Conservation (phyloP, 1,284 basidiomycete species). For the Ceratobasidium sp. region DNA sequence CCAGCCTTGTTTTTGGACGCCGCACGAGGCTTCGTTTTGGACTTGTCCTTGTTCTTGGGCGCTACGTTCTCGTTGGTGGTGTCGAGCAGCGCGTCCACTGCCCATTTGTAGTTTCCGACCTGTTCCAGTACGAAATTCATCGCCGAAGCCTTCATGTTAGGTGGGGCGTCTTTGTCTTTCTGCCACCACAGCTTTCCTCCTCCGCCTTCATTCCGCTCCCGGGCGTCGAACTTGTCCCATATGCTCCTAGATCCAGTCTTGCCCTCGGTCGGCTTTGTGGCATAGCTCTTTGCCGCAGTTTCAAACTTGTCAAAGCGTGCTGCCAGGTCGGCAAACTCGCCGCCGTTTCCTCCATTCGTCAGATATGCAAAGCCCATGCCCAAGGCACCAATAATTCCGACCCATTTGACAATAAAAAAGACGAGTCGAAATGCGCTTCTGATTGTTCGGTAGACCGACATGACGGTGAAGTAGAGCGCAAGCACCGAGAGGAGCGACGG, state of each 20-base stretch:
- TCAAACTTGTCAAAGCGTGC: slow-evolving; percentile 22
- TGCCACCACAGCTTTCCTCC: slow-evolving; percentile 31
- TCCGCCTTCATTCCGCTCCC: background rate
- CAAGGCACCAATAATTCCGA: slow-evolving; percentile 17
- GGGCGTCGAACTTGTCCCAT: slow-evolving; percentile 31
- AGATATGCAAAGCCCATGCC: slow-evolving; percentile 18
- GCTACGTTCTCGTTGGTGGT: slow-evolving; percentile 3
- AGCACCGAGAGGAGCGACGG: slow-evolving; percentile 37
- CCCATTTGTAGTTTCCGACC: slow-evolving; percentile 28
- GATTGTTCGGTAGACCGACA: slow-evolving; percentile 40
- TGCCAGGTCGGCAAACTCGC: slow-evolving; percentile 9
- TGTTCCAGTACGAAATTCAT: slow-evolving; percentile 20
- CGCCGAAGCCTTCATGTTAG: background rate
- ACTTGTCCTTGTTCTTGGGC: background rate
- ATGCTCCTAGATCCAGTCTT: slow-evolving; percentile 26
- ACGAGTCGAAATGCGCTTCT: slow-evolving; percentile 29
- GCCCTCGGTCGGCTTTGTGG: background rate
- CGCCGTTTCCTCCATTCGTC: background rate
- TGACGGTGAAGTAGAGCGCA: slow-evolving; percentile 40
- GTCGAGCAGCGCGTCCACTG: slow-evolving; percentile 15
- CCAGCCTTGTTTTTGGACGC: slow-evolving; percentile 19
- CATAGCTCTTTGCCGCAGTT: slow-evolving; percentile 5
- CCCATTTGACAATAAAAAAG: slow-evolving; percentile 39
- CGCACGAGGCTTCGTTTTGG: slow-evolving; percentile 10
- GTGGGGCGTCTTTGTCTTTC: slow-evolving; percentile 16